These are phyloP conservation scores for Solidago caesia DNA, from an alignment of 129 eudicot species.

Conservation along the genomic window DNA sequence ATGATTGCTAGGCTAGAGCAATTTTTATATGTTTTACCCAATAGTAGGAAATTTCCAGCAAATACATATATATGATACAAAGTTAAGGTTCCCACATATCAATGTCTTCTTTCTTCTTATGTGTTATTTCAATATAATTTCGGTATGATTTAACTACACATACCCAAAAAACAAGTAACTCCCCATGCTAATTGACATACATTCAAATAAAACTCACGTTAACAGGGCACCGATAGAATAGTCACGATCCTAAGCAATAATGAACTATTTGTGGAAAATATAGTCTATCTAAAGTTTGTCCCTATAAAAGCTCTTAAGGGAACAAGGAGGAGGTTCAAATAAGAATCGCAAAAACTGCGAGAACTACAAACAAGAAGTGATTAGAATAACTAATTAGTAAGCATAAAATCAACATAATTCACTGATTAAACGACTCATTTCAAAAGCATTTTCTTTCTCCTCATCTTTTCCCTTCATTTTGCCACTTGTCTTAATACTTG, in stretches of 20 bases:
- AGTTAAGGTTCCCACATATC: not conserved
- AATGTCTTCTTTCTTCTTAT: not conserved
- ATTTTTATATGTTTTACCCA: too few relatives aligned
- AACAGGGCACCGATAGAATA: conserved; percentile 10
- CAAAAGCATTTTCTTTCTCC: too few relatives aligned
- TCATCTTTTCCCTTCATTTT: too few relatives aligned
- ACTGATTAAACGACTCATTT: too few relatives aligned
- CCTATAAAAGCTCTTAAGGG: not conserved
- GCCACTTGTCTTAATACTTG: too few relatives aligned
- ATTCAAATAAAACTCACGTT: not conserved
- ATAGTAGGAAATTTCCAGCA: too few relatives aligned
- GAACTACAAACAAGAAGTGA: too few relatives aligned
- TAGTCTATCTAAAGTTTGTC: not conserved
- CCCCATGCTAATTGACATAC: not conserved
- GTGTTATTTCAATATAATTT: not conserved
- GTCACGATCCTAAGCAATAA: not conserved
- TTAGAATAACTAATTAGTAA: too few relatives aligned
- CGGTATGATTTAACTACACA: not conserved
- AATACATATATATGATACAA: not conserved
- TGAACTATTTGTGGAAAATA: not conserved
- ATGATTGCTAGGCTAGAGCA: not conserved
- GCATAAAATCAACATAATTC: too few relatives aligned
- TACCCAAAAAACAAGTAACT: not conserved
- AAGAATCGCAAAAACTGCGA: too few relatives aligned
- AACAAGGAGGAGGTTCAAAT: not conserved